Conservation (phyloP, 352 stramenopile genomes). For the Pythium rishiriense region DNA sequence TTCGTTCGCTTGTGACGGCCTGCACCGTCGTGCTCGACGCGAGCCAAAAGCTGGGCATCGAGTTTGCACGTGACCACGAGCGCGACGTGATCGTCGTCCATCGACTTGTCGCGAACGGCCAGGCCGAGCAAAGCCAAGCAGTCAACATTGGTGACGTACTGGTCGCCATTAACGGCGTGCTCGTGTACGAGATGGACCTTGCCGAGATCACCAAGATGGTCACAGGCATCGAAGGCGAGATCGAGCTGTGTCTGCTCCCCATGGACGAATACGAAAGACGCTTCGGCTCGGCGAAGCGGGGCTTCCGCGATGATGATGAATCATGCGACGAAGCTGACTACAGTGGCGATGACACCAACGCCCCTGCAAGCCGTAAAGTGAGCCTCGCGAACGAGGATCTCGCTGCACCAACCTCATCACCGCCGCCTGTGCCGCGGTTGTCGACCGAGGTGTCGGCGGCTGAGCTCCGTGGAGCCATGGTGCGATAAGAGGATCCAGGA, state of each 20-base stretch:
- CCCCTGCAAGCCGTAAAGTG: not conserved
- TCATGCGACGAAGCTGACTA: constrained; percentile 15
- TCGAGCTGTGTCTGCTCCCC: constrained; percentile 78
- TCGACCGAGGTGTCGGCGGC: not conserved
- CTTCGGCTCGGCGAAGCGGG: constrained; percentile 43
- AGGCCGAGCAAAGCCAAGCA: constrained; percentile 60
- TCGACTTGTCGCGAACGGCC: constrained; percentile 49
- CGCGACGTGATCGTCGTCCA: constrained; percentile 64
- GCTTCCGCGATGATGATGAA: constrained; percentile 21
- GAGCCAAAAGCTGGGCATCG: constrained; percentile 67
- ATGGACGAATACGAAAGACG: constrained; percentile 74
- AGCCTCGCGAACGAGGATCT: not conserved
- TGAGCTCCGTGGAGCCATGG: not conserved
- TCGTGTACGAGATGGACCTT: constrained; percentile 81
- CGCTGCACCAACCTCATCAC: not conserved
- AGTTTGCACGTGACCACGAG: constrained; percentile 60
- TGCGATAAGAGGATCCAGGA: not conserved
- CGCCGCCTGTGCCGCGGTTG: not conserved
- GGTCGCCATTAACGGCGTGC: constrained; percentile 77
- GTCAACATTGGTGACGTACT: constrained; percentile 73
- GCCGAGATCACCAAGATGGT: constrained; percentile 75
- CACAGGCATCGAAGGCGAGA: constrained; percentile 62
- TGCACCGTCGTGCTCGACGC: constrained; percentile 78
- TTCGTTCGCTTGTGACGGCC: constrained; percentile 79
- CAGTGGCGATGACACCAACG: not conserved